Evolutionary conservation across 2,329 filamentous ascomycete species (phyloP), one percentile per base, ranked within the genome.

Genomic region (Alternaria ethzedia): DNA sequence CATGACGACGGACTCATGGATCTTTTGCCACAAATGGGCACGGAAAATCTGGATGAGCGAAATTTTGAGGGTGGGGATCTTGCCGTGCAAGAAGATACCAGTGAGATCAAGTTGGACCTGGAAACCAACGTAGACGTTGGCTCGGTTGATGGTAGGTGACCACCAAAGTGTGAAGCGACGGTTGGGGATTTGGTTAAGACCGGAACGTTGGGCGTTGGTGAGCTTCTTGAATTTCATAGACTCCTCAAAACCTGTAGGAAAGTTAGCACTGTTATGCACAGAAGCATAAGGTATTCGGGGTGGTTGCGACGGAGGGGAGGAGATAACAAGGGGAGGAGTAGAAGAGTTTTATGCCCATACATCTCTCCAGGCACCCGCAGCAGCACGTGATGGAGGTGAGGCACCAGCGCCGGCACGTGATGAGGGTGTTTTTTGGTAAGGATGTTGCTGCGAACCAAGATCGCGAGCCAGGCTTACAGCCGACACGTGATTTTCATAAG

Each of bases 11-110:
- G 92, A 96, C 81, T 99, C 96, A 81, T 99, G 96, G 50, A 99
- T 98, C 86, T 99, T 99, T 81, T 99, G 96, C 96, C 96, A 99
- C 85, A 99, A 90, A 88, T 99, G 96, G 56, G 96, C 96, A 79
- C 96, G 91, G 92, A 99, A 99, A 73, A 99, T 99, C 79, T 99
- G 96, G 65, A 99, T 99, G 57, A 99, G 85, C 0, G 94, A 97
- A 67, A 99, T 99, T 83, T 99, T 99, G 46, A 99, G 83, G 0
- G 96, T 99, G 0, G 96, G 96, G 61, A 99, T 99, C 83, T 99
- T 99, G 74, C 96, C 96, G 84, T 99, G 96, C 78, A 99, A 86
- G 89, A 99, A 99, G 65, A 99, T 99, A 79, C 96, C 96, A 1
- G 96, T 99, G 60, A 99, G 83, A 86, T 99, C 96, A 54, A 99